phyloP scores from a whole-genome alignment of 129 eudicot species.

The Helianthus tuberosus region DNA sequence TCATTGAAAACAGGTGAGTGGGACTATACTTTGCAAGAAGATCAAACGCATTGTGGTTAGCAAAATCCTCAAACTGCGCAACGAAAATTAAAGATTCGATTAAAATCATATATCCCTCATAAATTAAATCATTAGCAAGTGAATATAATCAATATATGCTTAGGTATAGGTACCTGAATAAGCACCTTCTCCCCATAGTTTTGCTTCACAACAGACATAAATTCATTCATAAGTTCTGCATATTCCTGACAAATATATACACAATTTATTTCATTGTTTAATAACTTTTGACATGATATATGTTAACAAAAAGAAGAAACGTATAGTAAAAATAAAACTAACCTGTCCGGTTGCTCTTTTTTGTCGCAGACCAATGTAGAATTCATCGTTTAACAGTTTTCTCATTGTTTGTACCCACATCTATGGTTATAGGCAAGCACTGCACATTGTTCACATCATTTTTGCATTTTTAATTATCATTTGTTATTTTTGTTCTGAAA shows the following conservation, averaged over 20 bases:
- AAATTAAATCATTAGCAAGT: no score
- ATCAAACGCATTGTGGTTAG: conserved; percentile 91
- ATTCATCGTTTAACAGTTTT: conserved; percentile 76
- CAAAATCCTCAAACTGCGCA: conserved; percentile 92
- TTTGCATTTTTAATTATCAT: background rate
- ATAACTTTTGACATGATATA: no score
- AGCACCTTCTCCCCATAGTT: conserved; percentile 95
- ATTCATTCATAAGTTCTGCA: conserved; percentile 90
- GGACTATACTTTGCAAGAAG: conserved; percentile 82
- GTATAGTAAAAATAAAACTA: background rate
- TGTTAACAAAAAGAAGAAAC: no score
- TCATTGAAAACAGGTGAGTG: conserved; percentile 89
- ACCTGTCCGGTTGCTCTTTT: conserved; percentile 97
- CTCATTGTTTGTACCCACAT: conserved; percentile 99
- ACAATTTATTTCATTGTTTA: no score
- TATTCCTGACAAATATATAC: conserved; percentile 57
- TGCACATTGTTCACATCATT: conserved; percentile 29
- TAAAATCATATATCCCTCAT: no score
- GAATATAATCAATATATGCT: conserved; percentile 1
- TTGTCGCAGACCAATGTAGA: conserved; percentile 90
- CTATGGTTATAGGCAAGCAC: conserved; percentile 97
- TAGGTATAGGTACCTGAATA: conserved; percentile 76
- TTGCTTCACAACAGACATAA: conserved; percentile 97
- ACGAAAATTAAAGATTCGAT: background rate
- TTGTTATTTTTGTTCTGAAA: no score